A percentile compares a stretch with the other conserved stretches of the same genome.
Conservation (phyloP, 768 basidiomycete species). For the Fomitopsis serialis region DNA sequence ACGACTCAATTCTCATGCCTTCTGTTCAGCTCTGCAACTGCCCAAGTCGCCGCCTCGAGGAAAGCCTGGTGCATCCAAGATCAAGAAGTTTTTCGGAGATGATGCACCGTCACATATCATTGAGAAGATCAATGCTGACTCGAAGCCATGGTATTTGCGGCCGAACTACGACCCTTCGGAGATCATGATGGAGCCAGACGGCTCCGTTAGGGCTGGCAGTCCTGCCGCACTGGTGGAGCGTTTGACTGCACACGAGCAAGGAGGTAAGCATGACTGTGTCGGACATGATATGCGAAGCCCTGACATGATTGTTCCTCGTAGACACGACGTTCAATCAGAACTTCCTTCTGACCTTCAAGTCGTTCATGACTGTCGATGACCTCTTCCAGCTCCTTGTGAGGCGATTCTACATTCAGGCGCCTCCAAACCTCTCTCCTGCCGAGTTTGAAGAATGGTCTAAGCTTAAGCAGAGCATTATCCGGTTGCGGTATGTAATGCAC, state of each 20-base stretch:
- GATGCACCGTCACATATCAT: constrained; percentile 43
- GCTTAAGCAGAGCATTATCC: constrained; percentile 82
- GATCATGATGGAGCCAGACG: constrained; percentile 81
- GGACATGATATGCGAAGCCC: neutral
- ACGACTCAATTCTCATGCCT: neutral
- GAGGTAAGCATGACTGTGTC: constrained; percentile 44
- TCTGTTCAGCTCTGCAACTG: constrained; percentile 4
- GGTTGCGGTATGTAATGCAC: constrained; percentile 60
- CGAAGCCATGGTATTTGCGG: constrained; percentile 79
- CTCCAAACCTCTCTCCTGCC: constrained; percentile 50
- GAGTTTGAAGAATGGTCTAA: constrained; percentile 79
- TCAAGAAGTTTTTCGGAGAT: constrained; percentile 64
- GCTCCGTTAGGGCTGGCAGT: constrained; percentile 82
- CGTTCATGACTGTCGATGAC: constrained; percentile 81
- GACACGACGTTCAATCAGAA: constrained; percentile 80
- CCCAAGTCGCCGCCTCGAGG: constrained; percentile 23
- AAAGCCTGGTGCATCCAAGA: constrained; percentile 42
- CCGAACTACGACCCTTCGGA: constrained; percentile 76
- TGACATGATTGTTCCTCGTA: constrained; percentile 20
- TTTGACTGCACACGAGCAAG: constrained; percentile 85
- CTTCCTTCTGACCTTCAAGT: constrained; percentile 95
- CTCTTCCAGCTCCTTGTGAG: constrained; percentile 76
- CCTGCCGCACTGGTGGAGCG: constrained; percentile 82
- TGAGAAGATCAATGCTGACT: constrained; percentile 33
- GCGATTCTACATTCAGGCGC: constrained; percentile 76